Conservation (phyloP, 2,329 filamentous ascomycete species). For the Helotiales sp. region DNA sequence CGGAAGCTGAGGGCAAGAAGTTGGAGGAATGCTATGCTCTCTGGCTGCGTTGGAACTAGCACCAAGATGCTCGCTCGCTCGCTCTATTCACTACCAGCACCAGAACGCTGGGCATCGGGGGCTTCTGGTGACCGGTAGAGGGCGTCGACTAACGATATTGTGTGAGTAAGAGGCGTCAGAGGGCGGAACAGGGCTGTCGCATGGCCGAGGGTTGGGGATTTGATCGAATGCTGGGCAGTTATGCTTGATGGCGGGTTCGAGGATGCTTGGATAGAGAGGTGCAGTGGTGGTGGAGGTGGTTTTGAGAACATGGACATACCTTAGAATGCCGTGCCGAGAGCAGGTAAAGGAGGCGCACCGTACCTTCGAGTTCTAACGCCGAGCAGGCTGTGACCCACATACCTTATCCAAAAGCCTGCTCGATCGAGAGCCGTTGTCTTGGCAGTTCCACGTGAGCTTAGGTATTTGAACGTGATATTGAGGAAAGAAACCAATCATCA, state of each 20-base stretch:
- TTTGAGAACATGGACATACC: background rate
- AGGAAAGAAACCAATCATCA: too few relatives aligned
- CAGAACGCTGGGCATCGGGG: slow-evolving; percentile 41
- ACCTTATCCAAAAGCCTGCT: too few relatives aligned
- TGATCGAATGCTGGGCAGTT: slow-evolving; percentile 1
- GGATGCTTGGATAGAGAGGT: slow-evolving; percentile 10
- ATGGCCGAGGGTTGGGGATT: slow-evolving; percentile 13
- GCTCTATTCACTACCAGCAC: slow-evolving; percentile 34
- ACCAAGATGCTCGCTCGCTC: slow-evolving; percentile 40
- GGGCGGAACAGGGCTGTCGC: slow-evolving; percentile 26
- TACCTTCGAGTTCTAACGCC: too few relatives aligned
- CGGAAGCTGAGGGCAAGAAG: slow-evolving; percentile 28
- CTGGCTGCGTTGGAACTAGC: slow-evolving; percentile 40
- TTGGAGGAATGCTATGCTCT: slow-evolving; percentile 37
- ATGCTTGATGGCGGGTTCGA: slow-evolving; percentile 10
- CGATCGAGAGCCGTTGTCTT: too few relatives aligned
- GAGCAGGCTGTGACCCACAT: too few relatives aligned
- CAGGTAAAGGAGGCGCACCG: too few relatives aligned
- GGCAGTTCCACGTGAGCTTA: too few relatives aligned
- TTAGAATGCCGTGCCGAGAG: too few relatives aligned
- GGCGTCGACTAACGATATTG: slow-evolving; percentile 24
- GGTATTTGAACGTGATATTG: too few relatives aligned
- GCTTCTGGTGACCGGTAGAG: slow-evolving; percentile 21
- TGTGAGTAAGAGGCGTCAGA: slow-evolving; percentile 18
- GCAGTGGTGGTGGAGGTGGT: background rate